Base-by-base conservation (phyloP, 106 monocot genomes). In the Acanthochlamys bracteata region DNA sequence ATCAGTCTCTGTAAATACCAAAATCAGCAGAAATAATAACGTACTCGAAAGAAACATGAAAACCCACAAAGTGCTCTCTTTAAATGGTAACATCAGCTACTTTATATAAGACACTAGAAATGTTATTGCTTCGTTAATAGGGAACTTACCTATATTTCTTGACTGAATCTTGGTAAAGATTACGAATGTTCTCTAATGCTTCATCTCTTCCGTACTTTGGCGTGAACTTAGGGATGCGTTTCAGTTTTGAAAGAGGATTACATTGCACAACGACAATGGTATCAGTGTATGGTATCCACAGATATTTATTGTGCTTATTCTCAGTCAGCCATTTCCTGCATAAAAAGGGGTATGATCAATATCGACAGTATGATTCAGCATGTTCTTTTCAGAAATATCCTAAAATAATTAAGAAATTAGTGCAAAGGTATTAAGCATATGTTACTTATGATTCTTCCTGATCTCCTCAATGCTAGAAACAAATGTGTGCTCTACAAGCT, bases 401-500 rank as follows among this genome's bases (percentile, higher is more conserved):
- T 54, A 54, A 54, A 19, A 54, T 17, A 54, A 54, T 19, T 10
- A 54, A 16, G 16, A 11, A 54, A 16, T 10, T 11, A 8, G 53
- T n/a, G 9, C 56, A 20, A 47, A 73, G 11, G 64, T 10, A 56
- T 7, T n/a, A 13, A 43, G 7, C 13, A 13, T 13, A 13, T 39
- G 39, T 76, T 84, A 94, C 94, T 90, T 95, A 86, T 95, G 90
- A 72, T 95, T 95, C 69, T 87, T 87, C 75, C 73, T 82, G 40
- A 95, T 78, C 59, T 95, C 90, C 22, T 80, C 54, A 11, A 76
- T 60, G 59, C 87, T 83, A 21, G 90, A 84, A 11, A 87, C 82
- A 66, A 95, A 95, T 39, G 94, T 95, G 66, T 90, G 90, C 45
- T 95, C 95, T n/a, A 95, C 81, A 66, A 95, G 90, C 70, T 90